Conservation (phyloP, 2,329 filamentous ascomycete species). For the Aspergillus latus region DNA sequence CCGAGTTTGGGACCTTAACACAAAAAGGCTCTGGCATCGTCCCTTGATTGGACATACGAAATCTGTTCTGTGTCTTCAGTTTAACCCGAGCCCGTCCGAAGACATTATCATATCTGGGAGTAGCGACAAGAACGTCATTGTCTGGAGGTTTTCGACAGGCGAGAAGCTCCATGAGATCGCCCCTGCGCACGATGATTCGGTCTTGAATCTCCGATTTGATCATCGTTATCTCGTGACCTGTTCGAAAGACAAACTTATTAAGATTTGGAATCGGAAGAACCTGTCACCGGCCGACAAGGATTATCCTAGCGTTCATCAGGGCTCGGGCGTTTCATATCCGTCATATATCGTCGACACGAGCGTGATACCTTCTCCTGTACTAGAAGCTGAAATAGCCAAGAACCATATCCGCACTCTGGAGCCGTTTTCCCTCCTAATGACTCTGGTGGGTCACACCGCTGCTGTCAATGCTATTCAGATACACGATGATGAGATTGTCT, state of each 20-base stretch:
- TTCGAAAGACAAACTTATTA: conserved; percentile 96
- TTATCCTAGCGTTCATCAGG: conserved; percentile 45
- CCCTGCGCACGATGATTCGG: conserved; percentile 81
- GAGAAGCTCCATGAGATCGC: conserved; percentile 73
- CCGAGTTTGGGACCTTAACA: conserved; percentile 86
- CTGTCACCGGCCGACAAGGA: conserved; percentile 52
- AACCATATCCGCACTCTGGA: conserved; percentile 49
- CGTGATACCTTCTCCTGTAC: conserved; percentile 38
- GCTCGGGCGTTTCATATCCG: conserved; percentile 49
- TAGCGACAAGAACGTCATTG: conserved; percentile 83
- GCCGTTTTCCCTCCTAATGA: conserved; percentile 75
- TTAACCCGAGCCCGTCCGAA: conserved; percentile 82
- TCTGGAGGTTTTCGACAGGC: conserved; percentile 93
- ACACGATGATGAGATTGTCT: conserved; percentile 80
- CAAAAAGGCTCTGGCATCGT: conserved; percentile 70
- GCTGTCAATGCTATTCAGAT: conserved; percentile 97
- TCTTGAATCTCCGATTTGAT: conserved; percentile 91
- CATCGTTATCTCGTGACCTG: conserved; percentile 90
- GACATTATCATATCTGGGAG: conserved; percentile 95
- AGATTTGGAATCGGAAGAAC: conserved; percentile 82
- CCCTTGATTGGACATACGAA: conserved; percentile 75
- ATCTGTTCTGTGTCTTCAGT: conserved; percentile 92
- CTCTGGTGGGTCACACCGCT: conserved; percentile 78
- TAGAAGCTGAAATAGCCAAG: conserved; percentile 47
- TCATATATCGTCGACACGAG: conserved; percentile 56